Base-by-base conservation (phyloP, 2,329 filamentous ascomycete species). In the Nothophaeocryptopus gaeumannii region DNA sequence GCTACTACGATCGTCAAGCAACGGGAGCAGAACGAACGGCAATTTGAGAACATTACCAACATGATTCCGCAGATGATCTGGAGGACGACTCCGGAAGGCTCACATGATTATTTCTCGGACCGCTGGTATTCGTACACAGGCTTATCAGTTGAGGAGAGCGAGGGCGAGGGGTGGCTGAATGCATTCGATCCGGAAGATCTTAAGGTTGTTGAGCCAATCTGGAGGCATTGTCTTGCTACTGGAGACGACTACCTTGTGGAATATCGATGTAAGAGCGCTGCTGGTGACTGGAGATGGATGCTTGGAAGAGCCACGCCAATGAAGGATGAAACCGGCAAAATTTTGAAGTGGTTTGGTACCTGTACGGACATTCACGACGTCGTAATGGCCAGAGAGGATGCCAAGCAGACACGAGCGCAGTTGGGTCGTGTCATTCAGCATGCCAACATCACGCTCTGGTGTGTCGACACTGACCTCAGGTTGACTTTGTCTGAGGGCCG, bases 81-180 rank as follows among this genome's bases (percentile, higher is more conserved):
- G 89, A 85, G 60, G 0, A 81, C 86, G 0, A 82, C 71, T 0
- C 77, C 85, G 0, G 79, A 85, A 12, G 87, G 88, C 0, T 59
- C 72, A 20, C 77, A 82, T 58, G 86, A 91, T 60, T 91, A 88
- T 69, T 91, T 88, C 86, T 51, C 50, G 51, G 79, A 81, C 39
- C 74, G 84, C n/a, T 92, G 87, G 85, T 88, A 88, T 61, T 78
- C 81, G n/a, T 91, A 88, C 60, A 91, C 88, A 0, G 85, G 88
- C 0, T 68, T 89, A 16, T 77, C 76, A 0, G 73, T 76, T 8
- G 80, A 85, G 38, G 73, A 83, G 8, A 86, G 82, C 20, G 58
- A 85, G 2, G 86, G 85, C 0, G 62, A 74, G 29, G 78, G 78
- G 2, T 89, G 85, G 84, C 72, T 74, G 59, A 70, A 75, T 2